These are phyloP conservation scores for Chimonanthus salicifolius DNA, from an alignment of 164 flowering plant genomes.

Conservation along the genomic window DNA sequence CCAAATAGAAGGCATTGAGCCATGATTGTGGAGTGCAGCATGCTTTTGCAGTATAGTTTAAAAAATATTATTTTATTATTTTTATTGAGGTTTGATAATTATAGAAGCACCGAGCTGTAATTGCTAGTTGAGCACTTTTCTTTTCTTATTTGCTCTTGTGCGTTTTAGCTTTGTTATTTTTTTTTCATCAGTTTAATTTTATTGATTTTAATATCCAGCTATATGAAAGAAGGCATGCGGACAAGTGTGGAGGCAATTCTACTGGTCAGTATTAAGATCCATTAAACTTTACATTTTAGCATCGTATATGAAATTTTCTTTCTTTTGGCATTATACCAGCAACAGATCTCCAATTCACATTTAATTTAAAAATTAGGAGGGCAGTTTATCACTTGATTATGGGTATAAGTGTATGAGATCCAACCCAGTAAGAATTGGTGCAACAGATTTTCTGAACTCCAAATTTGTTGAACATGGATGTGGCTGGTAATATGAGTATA, in stretches of 20 bases:
- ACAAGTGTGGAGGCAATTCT: constrained; percentile 97
- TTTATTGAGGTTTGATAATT: too few relatives aligned
- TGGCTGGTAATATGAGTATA: too few relatives aligned
- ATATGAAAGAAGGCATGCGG: constrained; percentile 98
- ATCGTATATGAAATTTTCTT: neutral
- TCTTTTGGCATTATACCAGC: neutral
- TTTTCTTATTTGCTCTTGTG: neutral
- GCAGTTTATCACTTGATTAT: neutral
- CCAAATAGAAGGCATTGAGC: neutral
- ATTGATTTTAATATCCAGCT: constrained; percentile 36
- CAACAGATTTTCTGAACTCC: neutral
- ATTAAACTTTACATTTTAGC: neutral
- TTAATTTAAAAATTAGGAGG: neutral
- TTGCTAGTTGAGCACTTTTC: neutral
- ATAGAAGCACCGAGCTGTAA: too few relatives aligned
- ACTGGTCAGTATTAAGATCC: constrained; percentile 42
- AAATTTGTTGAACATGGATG: too few relatives aligned
- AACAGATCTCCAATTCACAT: neutral
- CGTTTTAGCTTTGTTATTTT: neutral
- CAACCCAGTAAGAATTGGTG: neutral
- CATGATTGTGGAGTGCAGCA: neutral
- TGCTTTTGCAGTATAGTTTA: neutral
- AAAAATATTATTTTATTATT: too few relatives aligned
- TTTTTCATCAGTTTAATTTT: neutral
- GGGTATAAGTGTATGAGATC: neutral